These are phyloP conservation scores for Penicillium angulare DNA, from an alignment of 495 filamentous ascomycete species.

Conservation along the genomic window DNA sequence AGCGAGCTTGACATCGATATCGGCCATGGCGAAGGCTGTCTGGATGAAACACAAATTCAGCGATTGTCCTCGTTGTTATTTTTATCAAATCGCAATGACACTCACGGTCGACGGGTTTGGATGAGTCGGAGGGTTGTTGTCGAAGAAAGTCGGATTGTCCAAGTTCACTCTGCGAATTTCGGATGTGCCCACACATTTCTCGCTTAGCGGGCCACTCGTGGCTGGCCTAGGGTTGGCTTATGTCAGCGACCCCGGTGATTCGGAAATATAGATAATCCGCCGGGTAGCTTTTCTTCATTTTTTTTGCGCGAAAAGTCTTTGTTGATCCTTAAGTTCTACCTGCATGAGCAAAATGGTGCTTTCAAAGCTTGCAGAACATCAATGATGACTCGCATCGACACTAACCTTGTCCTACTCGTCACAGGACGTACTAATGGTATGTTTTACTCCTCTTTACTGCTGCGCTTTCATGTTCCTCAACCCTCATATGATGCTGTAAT, in stretches of 20 bases:
- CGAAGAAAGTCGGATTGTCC: constrained; percentile 46
- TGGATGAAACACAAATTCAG: constrained; percentile 24
- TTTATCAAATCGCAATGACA: constrained; percentile 15
- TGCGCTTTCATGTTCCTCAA: background rate
- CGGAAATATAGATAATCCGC: constrained; percentile 11
- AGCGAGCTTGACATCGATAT: constrained; percentile 71
- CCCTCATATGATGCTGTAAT: constrained; percentile 85
- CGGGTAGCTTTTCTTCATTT: constrained; percentile 17
- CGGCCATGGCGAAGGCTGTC: constrained; percentile 54
- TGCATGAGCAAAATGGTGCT: constrained; percentile 15
- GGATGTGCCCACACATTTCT: constrained; percentile 39
- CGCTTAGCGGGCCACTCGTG: constrained; percentile 32
- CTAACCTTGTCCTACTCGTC: background rate
- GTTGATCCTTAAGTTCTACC: constrained; percentile 10
- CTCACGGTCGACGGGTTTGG: constrained; percentile 49
- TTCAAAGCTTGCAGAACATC: background rate
- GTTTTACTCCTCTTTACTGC: constrained; percentile 8
- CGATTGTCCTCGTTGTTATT: constrained; percentile 13
- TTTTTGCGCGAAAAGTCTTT: constrained; percentile 10
- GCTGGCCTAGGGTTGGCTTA: constrained; percentile 40
- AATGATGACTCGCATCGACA: background rate
- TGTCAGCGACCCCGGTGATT: constrained; percentile 5
- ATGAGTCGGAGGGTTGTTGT: constrained; percentile 46
- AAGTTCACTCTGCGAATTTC: constrained; percentile 46
- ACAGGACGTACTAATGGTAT: constrained; percentile 25